Base-by-base conservation (phyloP, 1,284 basidiomycete genomes). In the Leccinum subrobustum region DNA sequence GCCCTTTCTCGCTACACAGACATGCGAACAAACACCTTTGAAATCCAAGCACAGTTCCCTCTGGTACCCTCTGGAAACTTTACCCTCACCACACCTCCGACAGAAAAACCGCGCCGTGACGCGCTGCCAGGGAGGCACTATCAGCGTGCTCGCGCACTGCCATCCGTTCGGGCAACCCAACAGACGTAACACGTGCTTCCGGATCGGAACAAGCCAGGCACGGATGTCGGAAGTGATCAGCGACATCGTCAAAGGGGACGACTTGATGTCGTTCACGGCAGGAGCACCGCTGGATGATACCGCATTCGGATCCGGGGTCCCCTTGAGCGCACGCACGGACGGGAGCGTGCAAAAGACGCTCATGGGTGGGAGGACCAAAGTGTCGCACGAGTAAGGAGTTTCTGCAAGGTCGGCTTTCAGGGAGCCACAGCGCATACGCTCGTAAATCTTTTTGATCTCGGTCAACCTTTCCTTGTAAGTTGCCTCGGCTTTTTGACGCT, bases 71-170 rank as follows among this genome's bases (percentile, higher is more conserved):
- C 60, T 66, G 14, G 73, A 69, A 3, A 79, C 69, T 6, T 44
- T 56, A 8, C 71, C 70, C 37, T 73, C 73, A 3, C 73, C 67
- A 65, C 88, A 91, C 52, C 68, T 66, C 59, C 69, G 78, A 68
- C 89, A 91, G 27, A 73, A 68, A 70, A 88, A 90, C 25, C 83
- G 74, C 0, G 86, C 85, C 6, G 81, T 85, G 12, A 85, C 60
- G 52, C 85, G 77, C 47, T 86, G 79, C 14, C 81, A 79, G 0
- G 86, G 87, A 70, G 84, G 83, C 6, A 87, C 59, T 56, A 75
- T 69, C 27, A 73, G 78, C 54, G 66, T 77, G 67, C 78, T 81
- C 9, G 81, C 74, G 20, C 75, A 76, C 66, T 76, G 81, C 82
- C 83, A 87, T 23, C 57, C 68, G 20, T 77, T 70, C 14, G 75